These are phyloP conservation scores for Anastatica hierochuntica DNA, from an alignment of 345 rosid genomes.

Conservation along the genomic window DNA sequence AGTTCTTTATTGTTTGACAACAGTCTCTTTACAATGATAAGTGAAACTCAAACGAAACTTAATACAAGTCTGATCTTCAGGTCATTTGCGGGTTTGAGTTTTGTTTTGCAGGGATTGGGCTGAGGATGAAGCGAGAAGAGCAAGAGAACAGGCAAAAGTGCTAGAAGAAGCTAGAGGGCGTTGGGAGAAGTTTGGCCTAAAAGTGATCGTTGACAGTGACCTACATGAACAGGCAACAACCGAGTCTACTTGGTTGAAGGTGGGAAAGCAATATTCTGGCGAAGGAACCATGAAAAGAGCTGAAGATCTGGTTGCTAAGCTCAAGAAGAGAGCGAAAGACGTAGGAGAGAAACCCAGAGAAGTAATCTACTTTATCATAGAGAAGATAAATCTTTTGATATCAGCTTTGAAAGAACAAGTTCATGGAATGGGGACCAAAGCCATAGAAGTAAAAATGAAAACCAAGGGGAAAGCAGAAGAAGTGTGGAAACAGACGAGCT, in stretches of 20 bases:
- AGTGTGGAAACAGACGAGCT: slow-evolving; percentile 14
- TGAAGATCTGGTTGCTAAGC: slow-evolving; percentile 41
- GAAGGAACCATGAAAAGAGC: slow-evolving; percentile 58
- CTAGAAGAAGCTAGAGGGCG: slow-evolving; percentile 80
- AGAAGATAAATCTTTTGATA: slow-evolving; percentile 35
- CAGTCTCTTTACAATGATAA: too few species aligned
- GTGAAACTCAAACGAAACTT: too few species aligned
- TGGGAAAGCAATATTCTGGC: slow-evolving; percentile 36
- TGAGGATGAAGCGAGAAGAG: slow-evolving; percentile 85
- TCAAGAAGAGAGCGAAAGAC: slow-evolving; percentile 44
- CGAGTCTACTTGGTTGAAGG: slow-evolving; percentile 51
- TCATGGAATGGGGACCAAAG: slow-evolving; percentile 16
- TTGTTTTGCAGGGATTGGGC: slow-evolving; percentile 72
- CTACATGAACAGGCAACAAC: slow-evolving; percentile 55
- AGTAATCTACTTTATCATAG: slow-evolving; percentile 37
- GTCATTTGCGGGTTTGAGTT: not conserved
- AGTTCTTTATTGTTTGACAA: too few species aligned
- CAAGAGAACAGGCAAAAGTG: slow-evolving; percentile 65
- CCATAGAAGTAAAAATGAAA: slow-evolving; percentile 24
- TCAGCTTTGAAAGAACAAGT: slow-evolving; percentile 38
- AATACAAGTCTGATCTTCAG: not conserved
- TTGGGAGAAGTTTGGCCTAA: slow-evolving; percentile 82
- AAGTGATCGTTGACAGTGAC: slow-evolving; percentile 67
- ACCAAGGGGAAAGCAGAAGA: slow-evolving; percentile 21
- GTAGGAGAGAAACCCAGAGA: slow-evolving; percentile 47